Evolutionary conservation across 1,284 basidiomycete genomes (phyloP), one percentile per base, ranked within the genome.

Genomic region (Malassezia brasiliensis): DNA sequence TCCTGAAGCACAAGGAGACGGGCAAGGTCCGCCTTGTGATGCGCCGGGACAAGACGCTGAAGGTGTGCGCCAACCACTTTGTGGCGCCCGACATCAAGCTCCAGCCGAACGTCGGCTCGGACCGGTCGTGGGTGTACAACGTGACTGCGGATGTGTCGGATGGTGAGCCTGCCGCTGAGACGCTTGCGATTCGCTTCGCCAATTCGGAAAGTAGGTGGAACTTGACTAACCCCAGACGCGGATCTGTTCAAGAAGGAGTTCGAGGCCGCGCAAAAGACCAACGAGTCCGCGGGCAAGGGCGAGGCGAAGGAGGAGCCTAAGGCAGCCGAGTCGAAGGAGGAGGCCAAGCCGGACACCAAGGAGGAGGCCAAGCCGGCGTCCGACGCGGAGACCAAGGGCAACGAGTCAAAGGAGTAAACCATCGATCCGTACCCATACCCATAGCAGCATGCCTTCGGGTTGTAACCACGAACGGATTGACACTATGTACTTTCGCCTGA

Each of bases 21-120:
- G 84, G 85, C 79, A 96, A 96, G 79, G 82, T 94, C 69, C 83
- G 94, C 60, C 83, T 99, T 61, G 90, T 99, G 75, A 99, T 99
- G 94, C 83, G 94, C 78, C 87, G 94, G 77, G 94, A 99, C 82
- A 96, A 96, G 85, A 98, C 94, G 45, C 82, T 91, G 77, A 98
- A 99, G 79, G 91, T 98, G 76, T 98, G 94, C 79, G 94, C 94
- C 60, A 99, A 99, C 81, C 94, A 98, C 79, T 79, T 83, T 67
- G 83, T 93, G 96, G 73, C 86, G 32, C 66, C 81, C 47, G 90
- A 96, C 62, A 98, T 98, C 88, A 85, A 81, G 72, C 85, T 99
- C 64, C 87, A 91, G 74, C 90, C 93, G 68, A 98, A 99, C 79
- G 90, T 98, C 72, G 94, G 93, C 47, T 96, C 91, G 51, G 94